These are phyloP conservation scores for Neurospora sp. DNA, from an alignment of 495 filamentous ascomycete species.

Conservation along the genomic window DNA sequence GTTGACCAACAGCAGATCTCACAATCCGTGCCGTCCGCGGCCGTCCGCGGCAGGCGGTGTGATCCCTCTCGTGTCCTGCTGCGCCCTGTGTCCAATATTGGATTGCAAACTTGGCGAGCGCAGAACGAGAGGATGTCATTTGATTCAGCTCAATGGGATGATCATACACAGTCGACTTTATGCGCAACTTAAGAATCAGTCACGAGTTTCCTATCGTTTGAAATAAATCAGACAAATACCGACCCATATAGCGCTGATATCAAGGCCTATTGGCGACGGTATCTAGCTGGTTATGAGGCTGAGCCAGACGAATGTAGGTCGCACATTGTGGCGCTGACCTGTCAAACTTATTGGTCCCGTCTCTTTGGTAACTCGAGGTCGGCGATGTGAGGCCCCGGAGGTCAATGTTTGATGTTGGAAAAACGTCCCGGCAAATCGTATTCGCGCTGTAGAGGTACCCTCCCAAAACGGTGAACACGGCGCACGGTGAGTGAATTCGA, in stretches of 20 bases:
- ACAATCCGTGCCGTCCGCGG: neutral
- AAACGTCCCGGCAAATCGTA: neutral
- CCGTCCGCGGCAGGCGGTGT: neutral
- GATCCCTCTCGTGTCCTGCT: neutral
- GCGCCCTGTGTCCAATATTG: neutral
- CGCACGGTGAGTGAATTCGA: neutral
- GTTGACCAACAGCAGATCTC: neutral
- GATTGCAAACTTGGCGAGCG: neutral
- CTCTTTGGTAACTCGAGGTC: neutral
- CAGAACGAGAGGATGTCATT: neutral
- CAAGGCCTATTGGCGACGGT: neutral
- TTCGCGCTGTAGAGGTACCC: neutral
- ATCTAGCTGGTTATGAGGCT: neutral
- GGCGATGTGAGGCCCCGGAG: neutral
- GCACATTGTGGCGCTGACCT: neutral
- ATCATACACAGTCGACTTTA: neutral
- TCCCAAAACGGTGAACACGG: neutral
- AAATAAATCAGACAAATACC: neutral
- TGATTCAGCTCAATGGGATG: neutral
- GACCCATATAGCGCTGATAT: neutral
- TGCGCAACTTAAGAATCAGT: neutral
- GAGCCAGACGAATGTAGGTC: neutral
- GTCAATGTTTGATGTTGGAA: neutral
- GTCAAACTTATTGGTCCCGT: neutral
- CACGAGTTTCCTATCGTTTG: neutral